A percentile compares a stretch with the other conserved stretches of the same genome.
phyloP scores from a whole-genome alignment of 2,329 filamentous ascomycete genomes.

The Trichoderma pleuroti region DNA sequence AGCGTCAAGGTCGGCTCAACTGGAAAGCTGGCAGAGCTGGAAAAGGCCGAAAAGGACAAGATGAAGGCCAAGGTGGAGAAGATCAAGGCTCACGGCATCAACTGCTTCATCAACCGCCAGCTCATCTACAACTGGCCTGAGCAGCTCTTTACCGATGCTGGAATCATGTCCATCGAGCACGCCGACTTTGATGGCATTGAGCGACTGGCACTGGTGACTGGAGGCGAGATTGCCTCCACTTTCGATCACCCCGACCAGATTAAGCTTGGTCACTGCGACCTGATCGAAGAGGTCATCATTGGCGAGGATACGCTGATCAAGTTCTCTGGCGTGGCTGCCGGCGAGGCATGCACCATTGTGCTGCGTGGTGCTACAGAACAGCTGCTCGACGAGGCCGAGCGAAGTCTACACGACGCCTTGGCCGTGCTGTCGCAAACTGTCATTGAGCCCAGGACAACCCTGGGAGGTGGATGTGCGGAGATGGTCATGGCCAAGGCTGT shows the following conservation, averaged over 20 bases:
- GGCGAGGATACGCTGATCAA: constrained; percentile 96
- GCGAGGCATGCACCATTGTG: constrained; percentile 93
- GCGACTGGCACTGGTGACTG: constrained; percentile 88
- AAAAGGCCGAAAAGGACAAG: constrained; percentile 98
- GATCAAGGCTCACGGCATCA: constrained; percentile 98
- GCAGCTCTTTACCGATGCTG: constrained; percentile 95
- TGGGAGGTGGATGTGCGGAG: constrained; percentile 94
- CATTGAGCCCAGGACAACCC: constrained; percentile 86
- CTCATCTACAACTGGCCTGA: constrained; percentile 99
- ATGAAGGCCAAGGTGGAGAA: constrained; percentile 99
- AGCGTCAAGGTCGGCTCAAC: constrained; percentile 95
- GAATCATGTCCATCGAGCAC: constrained; percentile 98
- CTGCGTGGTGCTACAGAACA: constrained; percentile 95
- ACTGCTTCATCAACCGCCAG: constrained; percentile 99
- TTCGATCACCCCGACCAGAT: constrained; percentile 98
- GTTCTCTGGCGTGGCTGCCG: constrained; percentile 92
- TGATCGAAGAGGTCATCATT: constrained; percentile 97
- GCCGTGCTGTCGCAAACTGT: constrained; percentile 96
- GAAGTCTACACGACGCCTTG: constrained; percentile 91
- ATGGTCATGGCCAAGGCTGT: constrained; percentile 99
- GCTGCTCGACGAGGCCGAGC: constrained; percentile 92
- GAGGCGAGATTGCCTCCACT: constrained; percentile 94
- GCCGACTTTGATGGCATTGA: constrained; percentile 99
- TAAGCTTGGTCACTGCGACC: constrained; percentile 89
- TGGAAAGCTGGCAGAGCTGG: constrained; percentile 93